phyloP scores from a whole-genome alignment of 129 eudicot species.

The Flaveria ramosissima region DNA sequence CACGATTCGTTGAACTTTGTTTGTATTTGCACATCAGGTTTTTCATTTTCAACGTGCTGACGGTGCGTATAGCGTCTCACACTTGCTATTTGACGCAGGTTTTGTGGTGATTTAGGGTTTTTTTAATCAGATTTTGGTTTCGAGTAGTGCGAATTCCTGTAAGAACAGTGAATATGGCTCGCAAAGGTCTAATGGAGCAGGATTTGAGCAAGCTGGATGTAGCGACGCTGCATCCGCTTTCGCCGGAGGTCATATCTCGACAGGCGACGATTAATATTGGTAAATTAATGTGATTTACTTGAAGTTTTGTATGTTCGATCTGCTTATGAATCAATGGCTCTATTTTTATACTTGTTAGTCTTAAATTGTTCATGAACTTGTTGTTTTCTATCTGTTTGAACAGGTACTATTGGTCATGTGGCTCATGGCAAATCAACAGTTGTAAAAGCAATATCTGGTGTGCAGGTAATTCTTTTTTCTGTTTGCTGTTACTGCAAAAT shows the following conservation, averaged over 20 bases:
- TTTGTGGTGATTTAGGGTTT: slow-evolving; percentile 32
- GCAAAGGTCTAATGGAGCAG: slow-evolving; percentile 87
- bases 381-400: background rate
- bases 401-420: slow-evolving; percentile 98
- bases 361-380: background rate
- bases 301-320: slow-evolving; percentile 15
- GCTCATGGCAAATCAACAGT: slow-evolving; percentile 90
- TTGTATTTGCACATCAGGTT: slow-evolving; percentile 2
- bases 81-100: slow-evolving; percentile 14
- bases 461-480: background rate
- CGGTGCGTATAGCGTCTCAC: background rate
- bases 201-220: slow-evolving; percentile 88
- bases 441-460: slow-evolving; percentile 18
- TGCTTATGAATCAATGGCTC: background rate
- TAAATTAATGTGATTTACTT: slow-evolving; percentile 16
- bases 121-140: background rate
- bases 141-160: slow-evolving; percentile 10
- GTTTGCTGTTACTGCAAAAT: background rate
- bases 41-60: background rate
- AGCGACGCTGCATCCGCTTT: slow-evolving; percentile 70
- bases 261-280: slow-evolving; percentile 96
- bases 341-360: background rate
- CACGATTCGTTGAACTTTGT: slow-evolving; percentile 13
- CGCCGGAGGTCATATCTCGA: slow-evolving; percentile 95
- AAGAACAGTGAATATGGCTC: slow-evolving; percentile 59